phyloP scores from a whole-genome alignment of 805 yeast species.

The Metschnikowia lunata region DNA sequence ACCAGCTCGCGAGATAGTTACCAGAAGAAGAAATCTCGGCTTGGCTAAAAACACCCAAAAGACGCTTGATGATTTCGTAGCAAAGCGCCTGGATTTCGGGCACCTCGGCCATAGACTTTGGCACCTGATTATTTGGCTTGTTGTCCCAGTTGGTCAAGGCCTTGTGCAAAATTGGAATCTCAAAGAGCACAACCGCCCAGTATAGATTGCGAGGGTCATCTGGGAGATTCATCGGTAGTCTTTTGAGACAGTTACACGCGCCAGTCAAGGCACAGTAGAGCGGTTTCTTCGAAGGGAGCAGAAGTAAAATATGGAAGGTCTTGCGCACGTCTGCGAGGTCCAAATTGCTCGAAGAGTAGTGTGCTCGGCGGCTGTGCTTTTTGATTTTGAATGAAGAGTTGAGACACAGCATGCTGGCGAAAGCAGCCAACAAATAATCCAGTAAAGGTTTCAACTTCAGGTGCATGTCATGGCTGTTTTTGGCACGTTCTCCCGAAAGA shows the following conservation, averaged over 20 bases:
- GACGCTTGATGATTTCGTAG: conserved; percentile 66
- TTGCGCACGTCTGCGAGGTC: conserved; percentile 44
- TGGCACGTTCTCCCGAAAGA: conserved; percentile 15
- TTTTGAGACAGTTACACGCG: conserved; percentile 47
- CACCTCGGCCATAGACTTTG: conserved; percentile 32
- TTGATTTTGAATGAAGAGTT: conserved; percentile 51
- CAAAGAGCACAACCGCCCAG: conserved; percentile 64
- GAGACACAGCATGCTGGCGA: conserved; percentile 44
- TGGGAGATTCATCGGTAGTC: conserved; percentile 35
- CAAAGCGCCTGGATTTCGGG: conserved; percentile 53
- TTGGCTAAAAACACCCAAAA: conserved; percentile 63
- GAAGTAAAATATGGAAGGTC: conserved; percentile 43
- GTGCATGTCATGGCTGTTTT: conserved; percentile 23
- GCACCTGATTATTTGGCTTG: conserved; percentile 2
- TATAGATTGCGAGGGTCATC: conserved; percentile 41
- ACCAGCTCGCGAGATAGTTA: conserved; percentile 52
- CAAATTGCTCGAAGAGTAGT: conserved; percentile 46
- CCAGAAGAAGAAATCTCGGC: conserved; percentile 33
- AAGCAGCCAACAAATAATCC: conserved; percentile 41
- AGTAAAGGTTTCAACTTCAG: conserved; percentile 48
- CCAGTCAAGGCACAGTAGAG: conserved; percentile 51
- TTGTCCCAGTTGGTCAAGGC: conserved; percentile 37
- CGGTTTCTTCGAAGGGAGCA: conserved; percentile 60
- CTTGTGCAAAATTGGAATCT: conserved; percentile 57
- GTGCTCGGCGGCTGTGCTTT: conserved; percentile 22